Base-by-base conservation (phyloP, 306 rosid species). In the Glycyrrhiza uralensis region DNA sequence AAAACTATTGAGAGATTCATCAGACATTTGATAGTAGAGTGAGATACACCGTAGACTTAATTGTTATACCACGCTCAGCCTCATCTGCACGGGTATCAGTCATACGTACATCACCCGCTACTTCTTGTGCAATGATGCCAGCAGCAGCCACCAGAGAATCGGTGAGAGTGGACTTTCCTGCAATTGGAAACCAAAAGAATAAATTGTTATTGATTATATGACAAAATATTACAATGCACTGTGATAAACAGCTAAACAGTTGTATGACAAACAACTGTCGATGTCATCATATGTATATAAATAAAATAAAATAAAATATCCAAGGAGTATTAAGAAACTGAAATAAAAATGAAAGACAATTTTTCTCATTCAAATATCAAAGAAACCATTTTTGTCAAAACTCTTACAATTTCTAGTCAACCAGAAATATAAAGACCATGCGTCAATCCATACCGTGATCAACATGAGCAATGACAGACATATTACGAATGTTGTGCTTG, bases 81-180 rank as follows among this genome's bases (percentile, higher is more conserved):
- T 93, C 98, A 74, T 93, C 98, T 0, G 80, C 80, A 13, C 98
- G 96, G 38, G 97, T 93, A 71, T 93, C 98, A 0, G 92, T 93
- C 97, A 93, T 93, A 9, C 98, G 85, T 3, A 93, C 98, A 86
- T 93, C 97, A 65, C 98, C 97, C 2, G 98, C 98, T 46, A 79
- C 89, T 62, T 93, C 96, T 66, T 90, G 97, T 0, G 97, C 97
- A 42, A 93, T 90, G 77, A 93, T 93, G 13, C 98, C 98, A 3
- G 96, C 98, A 54, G 98, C 98, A 81, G 98, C 96, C 14, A 93
- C 98, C 2, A 93, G 91, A 15, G 96, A 93, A 59, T 93, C 98
- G 0, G 98, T 93, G 60, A 93, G 97, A 0, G 98, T 90, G 0
- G 96, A 90, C 70, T 90, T 90, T 29, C 93, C 93, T 87, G 89